Base-by-base conservation (phyloP, 2,329 filamentous ascomycete genomes). In the Alternaria tenuissima region DNA sequence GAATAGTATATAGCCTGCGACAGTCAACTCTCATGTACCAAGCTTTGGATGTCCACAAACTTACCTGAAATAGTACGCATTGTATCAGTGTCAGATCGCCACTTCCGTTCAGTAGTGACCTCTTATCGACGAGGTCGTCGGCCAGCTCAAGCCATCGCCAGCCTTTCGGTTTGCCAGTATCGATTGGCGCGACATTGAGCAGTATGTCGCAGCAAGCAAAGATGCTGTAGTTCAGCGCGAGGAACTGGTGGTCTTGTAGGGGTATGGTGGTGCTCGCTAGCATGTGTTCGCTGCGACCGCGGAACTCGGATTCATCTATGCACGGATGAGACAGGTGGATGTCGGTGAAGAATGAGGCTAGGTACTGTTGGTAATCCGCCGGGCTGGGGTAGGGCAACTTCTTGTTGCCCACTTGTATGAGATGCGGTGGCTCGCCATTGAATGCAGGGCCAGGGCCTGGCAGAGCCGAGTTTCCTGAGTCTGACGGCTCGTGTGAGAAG, bases 91-190 rank as follows among this genome's bases (percentile, higher is more conserved):
- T 60, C 7, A 76, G 20, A 41, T 72, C 68, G 7, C 64, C 70
- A 12, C 57, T 49, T 7, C 71, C 71, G 20, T 64, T 62, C 7
- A 66, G 48, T 9, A 71, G 47, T n/a, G 58, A 62, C 20, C 68
- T 62, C 39, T 70, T 71, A 9, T 71, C 74, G 9, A 76, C 57
- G 1, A 75, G 41, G 11, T 72, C 64, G 34, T 76, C 71, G 6
- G 73, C 74, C 7, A 70, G 41, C 26, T 70, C 67, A 41, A 66
- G 68, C 75, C 75, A 77, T 9, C 66, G 65, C 73, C 73, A 76
- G 1, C 75, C 75, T 9, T 63, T 52, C 24, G 63, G 63, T 24
- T 66, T 69, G 16, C 44, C 34, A n/a, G 55, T 28, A 16, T 51
- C 51, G 18, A 51, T 9, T n/a, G 32, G 46, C 30, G 58, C 42